Evolutionary conservation across 2,329 filamentous ascomycete species (phyloP).

Genomic region (Phyllosticta citribraziliensis): DNA sequence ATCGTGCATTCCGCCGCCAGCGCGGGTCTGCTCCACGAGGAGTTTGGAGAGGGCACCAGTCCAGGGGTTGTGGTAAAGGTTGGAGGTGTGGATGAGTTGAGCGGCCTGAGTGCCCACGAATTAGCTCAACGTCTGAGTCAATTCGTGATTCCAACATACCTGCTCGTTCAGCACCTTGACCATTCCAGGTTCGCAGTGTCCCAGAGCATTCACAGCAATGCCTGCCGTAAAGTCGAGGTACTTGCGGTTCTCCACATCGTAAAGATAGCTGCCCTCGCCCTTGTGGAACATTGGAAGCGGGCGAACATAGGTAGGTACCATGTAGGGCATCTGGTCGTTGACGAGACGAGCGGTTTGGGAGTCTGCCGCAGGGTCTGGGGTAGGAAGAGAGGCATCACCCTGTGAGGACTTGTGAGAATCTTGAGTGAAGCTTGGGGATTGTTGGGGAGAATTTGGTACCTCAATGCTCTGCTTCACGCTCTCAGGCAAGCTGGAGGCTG

Average conservation of each 20-base stretch:
- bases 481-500: constrained; percentile 32
- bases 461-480: constrained; percentile 33
- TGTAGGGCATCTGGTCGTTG: constrained; percentile 68
- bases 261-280: constrained; percentile 79
- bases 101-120: constrained; percentile 30
- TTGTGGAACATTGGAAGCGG: constrained; percentile 83
- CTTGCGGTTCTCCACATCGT: constrained; percentile 77
- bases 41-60: constrained; percentile 80
- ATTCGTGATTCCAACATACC: constrained; percentile 33
- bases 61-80: constrained; percentile 96
- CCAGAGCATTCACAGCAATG: constrained; percentile 88
- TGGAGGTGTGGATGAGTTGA: constrained; percentile 82
- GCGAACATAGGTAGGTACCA: constrained; percentile 92
- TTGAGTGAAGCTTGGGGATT: not conserved
- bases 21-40: constrained; percentile 69
- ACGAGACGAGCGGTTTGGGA: constrained; percentile 68
- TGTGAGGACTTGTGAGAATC: constrained; percentile 7
- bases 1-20: constrained; percentile 72
- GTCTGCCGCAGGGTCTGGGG: constrained; percentile 62
- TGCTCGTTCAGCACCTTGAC: constrained; percentile 67
- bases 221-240: constrained; percentile 94
- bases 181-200: constrained; percentile 79
- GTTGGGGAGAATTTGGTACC: constrained; percentile 16
- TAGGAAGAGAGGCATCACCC: constrained; percentile 41
- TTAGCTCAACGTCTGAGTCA: not conserved